Base-by-base conservation (phyloP, 1,284 basidiomycete genomes). In the Apiotrichum sp. region DNA sequence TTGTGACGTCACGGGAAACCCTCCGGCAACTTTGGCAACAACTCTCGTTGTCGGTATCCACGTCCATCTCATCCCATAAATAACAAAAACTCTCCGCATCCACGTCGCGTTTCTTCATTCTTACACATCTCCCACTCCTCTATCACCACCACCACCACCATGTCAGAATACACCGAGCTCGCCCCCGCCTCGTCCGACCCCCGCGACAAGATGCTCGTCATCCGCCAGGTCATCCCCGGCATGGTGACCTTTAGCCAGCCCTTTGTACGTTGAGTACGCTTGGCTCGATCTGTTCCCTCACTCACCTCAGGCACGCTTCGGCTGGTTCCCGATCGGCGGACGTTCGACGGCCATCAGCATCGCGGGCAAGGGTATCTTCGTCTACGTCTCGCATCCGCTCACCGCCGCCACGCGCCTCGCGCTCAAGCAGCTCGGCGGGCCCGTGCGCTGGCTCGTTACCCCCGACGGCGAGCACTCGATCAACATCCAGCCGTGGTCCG, bases 341-440 rank as follows among this genome's bases (percentile, higher is more conserved):
- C 79, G 90, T 45, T 87, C 87, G 1, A 95, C 89, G 0, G 92
- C 91, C 1, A 80, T 96, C 69, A 85, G 82, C 74, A 78, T 96
- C 55, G 77, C 40, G 8, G 56, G 52, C 34, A 84, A 86, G 16
- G 84, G 83, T 4, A 83, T 96, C 31, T 93, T 90, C 84, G 79
- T 96, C 1, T 80, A 95, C 35, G 91, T 89, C 1, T 93, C 89
- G 2, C 89, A 89, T 3, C 87, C 89, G 0, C 77, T 91, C 52
- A 84, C 85, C 47, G 76, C 80, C 5, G 85, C 85, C 39, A 93
- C 89, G 1, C 86, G 85, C 70, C 66, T 78, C 2, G 87, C 84
- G 58, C 72, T 95, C 33, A 80, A 85, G 51, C 80, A 84, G 50
- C 77, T 96, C 5, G 90, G 91, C 0, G 71, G 72, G 4, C 81